phyloP scores from a whole-genome alignment of 1,139 yeast species.

The Scheffersomyces illinoinensis region DNA sequence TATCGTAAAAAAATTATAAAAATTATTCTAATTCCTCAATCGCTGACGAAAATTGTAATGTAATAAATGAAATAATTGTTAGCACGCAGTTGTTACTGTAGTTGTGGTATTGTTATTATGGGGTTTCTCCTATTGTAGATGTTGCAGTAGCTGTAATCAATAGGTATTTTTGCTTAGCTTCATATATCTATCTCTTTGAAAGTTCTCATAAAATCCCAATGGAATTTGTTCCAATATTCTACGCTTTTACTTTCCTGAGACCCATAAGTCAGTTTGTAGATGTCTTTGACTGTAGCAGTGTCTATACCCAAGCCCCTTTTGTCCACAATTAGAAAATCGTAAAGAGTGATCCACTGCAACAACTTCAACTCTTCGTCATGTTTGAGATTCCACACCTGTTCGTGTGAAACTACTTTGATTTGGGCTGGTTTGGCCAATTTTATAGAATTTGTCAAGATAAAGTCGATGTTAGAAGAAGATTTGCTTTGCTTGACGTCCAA shows the following conservation, averaged over 20 bases:
- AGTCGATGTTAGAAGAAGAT: constrained; percentile 1
- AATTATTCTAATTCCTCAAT: background rate
- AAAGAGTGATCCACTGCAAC: constrained; percentile 31
- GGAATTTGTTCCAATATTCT: constrained; percentile 11
- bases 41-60: background rate
- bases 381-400: constrained; percentile 6
- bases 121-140: background rate
- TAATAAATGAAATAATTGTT: too few species aligned
- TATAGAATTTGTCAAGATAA: constrained; percentile 4
- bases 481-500: constrained; percentile 1
- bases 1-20: background rate
- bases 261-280: constrained; percentile 14
- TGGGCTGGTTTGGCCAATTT: constrained; percentile 7
- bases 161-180: background rate
- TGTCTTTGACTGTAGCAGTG: constrained; percentile 17
- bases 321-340: constrained; percentile 24
- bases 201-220: constrained; percentile 13
- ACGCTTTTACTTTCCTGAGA: constrained; percentile 12
- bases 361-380: constrained; percentile 21
- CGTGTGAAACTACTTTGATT: constrained; percentile 7
- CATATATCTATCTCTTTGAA: constrained; percentile 4
- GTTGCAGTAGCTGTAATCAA: background rate
- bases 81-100: background rate
- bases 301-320: constrained; percentile 18
- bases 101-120: background rate